Evolutionary conservation across 2,329 filamentous ascomycete species (phyloP).

Genomic region (Sordariomycetes sp.): DNA sequence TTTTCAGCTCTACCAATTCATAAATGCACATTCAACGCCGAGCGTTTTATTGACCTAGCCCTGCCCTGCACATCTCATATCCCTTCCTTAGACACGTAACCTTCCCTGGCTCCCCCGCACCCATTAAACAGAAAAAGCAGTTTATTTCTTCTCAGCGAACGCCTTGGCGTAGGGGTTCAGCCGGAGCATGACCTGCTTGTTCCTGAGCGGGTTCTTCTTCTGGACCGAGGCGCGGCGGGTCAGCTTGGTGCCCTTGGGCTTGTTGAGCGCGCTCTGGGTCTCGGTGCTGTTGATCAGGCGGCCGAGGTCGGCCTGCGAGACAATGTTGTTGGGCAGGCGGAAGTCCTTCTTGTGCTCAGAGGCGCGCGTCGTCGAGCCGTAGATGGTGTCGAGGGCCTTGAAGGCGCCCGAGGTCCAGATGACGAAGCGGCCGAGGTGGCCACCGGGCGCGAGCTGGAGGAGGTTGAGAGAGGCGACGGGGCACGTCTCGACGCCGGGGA

Average conservation of each 20-base stretch:
- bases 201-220: slow-evolving; percentile 99
- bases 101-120: not conserved
- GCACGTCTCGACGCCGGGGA: slow-evolving; percentile 94
- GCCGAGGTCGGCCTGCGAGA: slow-evolving; percentile 88
- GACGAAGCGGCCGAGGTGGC: slow-evolving; percentile 97
- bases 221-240: slow-evolving; percentile 87
- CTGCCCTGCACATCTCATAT: not conserved
- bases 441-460: slow-evolving; percentile 96
- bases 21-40: not conserved
- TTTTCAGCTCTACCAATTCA: not conserved
- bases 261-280: slow-evolving; percentile 90
- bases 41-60: not conserved
- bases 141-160: slow-evolving; percentile 46
- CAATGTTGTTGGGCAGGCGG: slow-evolving; percentile 84
- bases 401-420: slow-evolving; percentile 98
- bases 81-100: not conserved
- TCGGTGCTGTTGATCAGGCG: slow-evolving; percentile 99
- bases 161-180: slow-evolving; percentile 96
- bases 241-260: slow-evolving; percentile 77
- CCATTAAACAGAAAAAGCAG: not conserved
- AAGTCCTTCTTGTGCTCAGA: slow-evolving; percentile 98
- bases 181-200: slow-evolving; percentile 97
- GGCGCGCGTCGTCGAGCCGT: slow-evolving; percentile 83
- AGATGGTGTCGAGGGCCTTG: slow-evolving; percentile 92
- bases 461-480: slow-evolving; percentile 93